Evolutionary conservation across 345 rosid species (phyloP), one percentile per base, ranked within the genome.

Genomic region (Eucalyptus erythrocorys): DNA sequence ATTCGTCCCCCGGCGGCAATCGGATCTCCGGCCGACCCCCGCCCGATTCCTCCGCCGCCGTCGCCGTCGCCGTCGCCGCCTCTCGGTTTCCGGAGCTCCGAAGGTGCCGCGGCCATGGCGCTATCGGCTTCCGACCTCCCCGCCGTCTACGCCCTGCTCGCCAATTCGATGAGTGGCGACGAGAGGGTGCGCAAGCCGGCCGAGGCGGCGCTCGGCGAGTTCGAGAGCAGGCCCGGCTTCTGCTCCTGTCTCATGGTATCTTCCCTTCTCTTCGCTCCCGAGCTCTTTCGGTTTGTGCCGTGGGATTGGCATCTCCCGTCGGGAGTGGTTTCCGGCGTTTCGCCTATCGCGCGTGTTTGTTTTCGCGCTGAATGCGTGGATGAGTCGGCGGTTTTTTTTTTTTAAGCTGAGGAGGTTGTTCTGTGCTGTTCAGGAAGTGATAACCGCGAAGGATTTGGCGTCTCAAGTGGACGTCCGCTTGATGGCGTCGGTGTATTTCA

Each of bases 211-310:
- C 95, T 98, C 19, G 91, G 97, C 85, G 96, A 96, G 94, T 97
- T 93, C 82, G 99, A 98, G 93, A 94, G 94, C 51, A 91, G 98
- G 86, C 96, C 99, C 88, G 99, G 99, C 45, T 98, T 96, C 92
- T 98, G 99, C 92, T 97, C 97, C 37, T 98, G 99, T 91, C 95
- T 98, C 37, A 94, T 98, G 99, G 99, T 97, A 89, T 76, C 84
- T 76, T 76, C 42, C 71, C 42, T 37, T 27, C 84, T 76, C 47
- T 40, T 76, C 47, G 47, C 47, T 76, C 30, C 80, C 43, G 81
- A 71, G 4, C 40, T 17, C 34, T 34, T 34, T 34, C 40, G 43
- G 81, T 71, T 0, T 5, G 12, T 71, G 81, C 81, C 40, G 81
- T 71, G 81, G 81, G 81, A 19, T 71, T 34, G 22, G 34, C 79